Base-by-base conservation (phyloP, 305 asterid genomes). In the Fraxinus greggii region DNA sequence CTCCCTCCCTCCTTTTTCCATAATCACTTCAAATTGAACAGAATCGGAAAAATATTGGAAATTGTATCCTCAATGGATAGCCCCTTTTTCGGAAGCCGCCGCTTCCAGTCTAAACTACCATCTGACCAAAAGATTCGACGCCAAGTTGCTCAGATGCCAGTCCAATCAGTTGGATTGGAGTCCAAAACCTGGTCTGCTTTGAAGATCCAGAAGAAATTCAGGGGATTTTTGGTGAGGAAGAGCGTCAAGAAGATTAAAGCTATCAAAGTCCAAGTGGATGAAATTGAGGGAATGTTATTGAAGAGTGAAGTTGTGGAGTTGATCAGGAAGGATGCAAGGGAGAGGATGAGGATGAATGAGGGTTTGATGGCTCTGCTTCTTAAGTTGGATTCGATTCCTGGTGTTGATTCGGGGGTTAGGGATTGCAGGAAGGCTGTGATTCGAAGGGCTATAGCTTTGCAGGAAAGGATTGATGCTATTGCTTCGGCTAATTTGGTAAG, bases 131-230 rank as follows among this genome's bases (percentile, higher is more conserved):
- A 54, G 65, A 54, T 54, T 54, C 65, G 65, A 5, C 65, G 65
- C 12, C 65, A 19, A 54, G 65, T 19, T 54, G 65, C 65, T 54
- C 65, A n/a, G 24, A 54, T 93, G 17, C 97, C 97, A 65, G 94
- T 93, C 23, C 97, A 80, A 0, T 91, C 84, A 17, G 82, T 88
- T 12, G 86, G 90, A 1, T 84, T 92, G n/a, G 85, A 70, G 6
- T 35, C 82, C 59, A 74, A 81, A 6, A 87, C 82, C 76, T 88
- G 42, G 9, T 85, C 93, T 0, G 99, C 94, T 3, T 38, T 85
- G 87, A 90, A 72, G 83, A 89, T 95, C 9, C 99, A 95, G 90
- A 95, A 88, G 88, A 93, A 85, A 17, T 88, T 93, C 84, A 86
- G 95, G 87, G 98, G 97, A 0, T 91, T 84, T 89, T 54, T 91